phyloP scores from a whole-genome alignment of 2,329 filamentous ascomycete species.

The Fusarium poae region DNA sequence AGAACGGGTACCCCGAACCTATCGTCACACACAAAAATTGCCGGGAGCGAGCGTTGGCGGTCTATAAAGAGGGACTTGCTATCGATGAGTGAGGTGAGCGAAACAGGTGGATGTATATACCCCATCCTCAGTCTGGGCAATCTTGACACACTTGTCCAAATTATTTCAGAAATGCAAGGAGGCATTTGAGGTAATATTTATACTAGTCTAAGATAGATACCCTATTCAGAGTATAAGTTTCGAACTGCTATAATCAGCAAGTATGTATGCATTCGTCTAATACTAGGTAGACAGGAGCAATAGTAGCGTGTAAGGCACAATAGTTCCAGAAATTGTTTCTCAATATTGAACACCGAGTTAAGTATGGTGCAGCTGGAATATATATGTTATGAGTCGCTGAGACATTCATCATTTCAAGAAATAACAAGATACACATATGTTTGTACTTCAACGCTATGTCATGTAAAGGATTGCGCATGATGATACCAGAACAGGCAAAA shows the following conservation, averaged over 20 bases:
- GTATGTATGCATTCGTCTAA: background rate
- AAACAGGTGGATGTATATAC: no score
- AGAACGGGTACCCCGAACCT: conserved; percentile 77
- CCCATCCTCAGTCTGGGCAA: no score
- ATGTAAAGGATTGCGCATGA: background rate
- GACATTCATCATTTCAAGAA: no score
- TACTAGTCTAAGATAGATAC: background rate
- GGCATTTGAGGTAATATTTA: background rate
- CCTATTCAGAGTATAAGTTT: background rate
- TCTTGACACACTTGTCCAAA: background rate
- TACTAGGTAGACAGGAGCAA: no score
- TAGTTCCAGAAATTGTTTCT: no score
- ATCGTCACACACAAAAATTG: conserved; percentile 81
- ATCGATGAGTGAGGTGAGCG: conserved; percentile 47
- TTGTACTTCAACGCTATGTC: background rate
- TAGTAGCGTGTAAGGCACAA: no score
- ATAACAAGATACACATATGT: no score
- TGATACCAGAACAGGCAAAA: background rate
- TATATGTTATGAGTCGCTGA: no score
- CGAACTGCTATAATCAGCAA: background rate
- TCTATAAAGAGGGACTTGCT: conserved; percentile 72
- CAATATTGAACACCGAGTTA: background rate
- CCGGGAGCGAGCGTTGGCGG: conserved; percentile 74
- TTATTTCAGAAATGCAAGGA: background rate
- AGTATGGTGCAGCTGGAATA: background rate